Evolutionary conservation across 257 asterid species (phyloP), one percentile per base, ranked within the genome.

Genomic region (Phtheirospermum japonicum): DNA sequence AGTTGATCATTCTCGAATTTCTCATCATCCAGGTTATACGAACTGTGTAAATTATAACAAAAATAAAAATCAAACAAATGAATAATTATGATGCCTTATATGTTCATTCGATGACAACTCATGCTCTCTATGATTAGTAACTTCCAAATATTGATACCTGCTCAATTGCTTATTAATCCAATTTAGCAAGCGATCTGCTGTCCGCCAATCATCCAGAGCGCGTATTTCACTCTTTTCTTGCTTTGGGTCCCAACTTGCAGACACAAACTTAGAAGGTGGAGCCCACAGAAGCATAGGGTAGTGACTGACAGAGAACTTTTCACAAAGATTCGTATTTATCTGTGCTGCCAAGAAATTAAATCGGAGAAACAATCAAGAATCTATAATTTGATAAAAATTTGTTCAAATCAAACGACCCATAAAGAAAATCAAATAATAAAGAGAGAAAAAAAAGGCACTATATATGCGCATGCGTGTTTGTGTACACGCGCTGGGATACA

Each of bases 251-350:
- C 95, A 84, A 64, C 90, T 79, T 31, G 87, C 85, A 11, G 73
- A 73, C 1, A 83, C 85, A 79, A 92, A 92, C 78, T 84, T 86
- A 45, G 95, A 78, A 61, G 98, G 80, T 50, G 87, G 82, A 20
- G 93, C 95, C 98, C 98, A 89, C 9, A 89, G 72, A 68, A 89
- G 97, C 80, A 79, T 81, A 49, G 98, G 97, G 73, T 78, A 88
- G 83, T 73, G 83, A 48, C 46, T 75, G 12, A 92, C 87, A 46
- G 95, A 84, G 80, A 84, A 92, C 82, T 84, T 92, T 76, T 82
- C 87, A 80, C 98, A 92, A 45, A 92, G 82, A 40, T 84, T 70
- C 32, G 76, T 75, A 71, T 92, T 92, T 79, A 83, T 75, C 98
- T 92, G 98, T 80, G 85, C 95, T 92, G 98, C 83, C 98, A 85